Conservation (phyloP, 495 filamentous ascomycete species). For the Entonaema liquescens region DNA sequence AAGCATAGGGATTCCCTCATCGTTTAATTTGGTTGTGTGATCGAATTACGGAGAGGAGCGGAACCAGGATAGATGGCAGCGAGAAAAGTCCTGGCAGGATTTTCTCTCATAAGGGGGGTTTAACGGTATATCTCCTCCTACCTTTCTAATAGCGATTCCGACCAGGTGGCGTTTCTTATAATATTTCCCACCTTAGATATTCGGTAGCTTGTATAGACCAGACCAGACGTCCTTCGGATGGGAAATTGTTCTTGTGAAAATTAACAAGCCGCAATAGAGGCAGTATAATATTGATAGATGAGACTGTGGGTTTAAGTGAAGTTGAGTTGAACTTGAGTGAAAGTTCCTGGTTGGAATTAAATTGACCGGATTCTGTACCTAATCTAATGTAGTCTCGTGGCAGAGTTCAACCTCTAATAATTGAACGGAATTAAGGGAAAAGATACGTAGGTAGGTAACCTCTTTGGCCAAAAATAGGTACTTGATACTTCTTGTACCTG, state of each 20-base stretch:
- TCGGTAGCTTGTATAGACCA: constrained; percentile 23
- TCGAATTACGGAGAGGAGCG: constrained; percentile 1
- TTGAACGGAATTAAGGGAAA: too few relatives aligned
- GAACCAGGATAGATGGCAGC: neutral
- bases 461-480: neutral
- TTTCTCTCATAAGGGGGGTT: constrained; percentile 1
- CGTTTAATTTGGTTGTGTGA: neutral
- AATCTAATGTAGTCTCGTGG: neutral
- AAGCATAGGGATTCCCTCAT: neutral
- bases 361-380: neutral
- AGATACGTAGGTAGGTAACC: too few relatives aligned
- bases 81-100: neutral
- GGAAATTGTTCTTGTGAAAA: neutral
- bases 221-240: constrained; percentile 13
- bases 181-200: constrained; percentile 7
- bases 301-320: neutral
- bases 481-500: neutral
- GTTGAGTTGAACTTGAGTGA: neutral
- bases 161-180: constrained; percentile 4
- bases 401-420: neutral
- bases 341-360: neutral
- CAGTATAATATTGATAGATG: neutral
- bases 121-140: constrained; percentile 15
- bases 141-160: neutral
- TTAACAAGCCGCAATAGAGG: neutral